Conservation (phyloP, 192 early-diverging fungal species). For the Funneliformis geosporum region DNA sequence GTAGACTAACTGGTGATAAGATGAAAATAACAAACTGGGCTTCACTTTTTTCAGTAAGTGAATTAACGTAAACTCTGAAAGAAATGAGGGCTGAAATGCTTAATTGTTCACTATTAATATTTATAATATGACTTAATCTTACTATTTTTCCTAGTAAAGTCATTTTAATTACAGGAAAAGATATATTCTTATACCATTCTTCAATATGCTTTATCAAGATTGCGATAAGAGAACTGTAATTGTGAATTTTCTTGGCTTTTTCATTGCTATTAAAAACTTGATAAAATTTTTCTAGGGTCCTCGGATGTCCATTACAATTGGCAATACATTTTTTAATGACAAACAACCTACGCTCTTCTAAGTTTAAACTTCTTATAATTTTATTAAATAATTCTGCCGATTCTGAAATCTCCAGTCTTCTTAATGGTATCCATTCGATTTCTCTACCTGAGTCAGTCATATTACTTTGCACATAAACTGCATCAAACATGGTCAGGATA, state of each 20-base stretch:
- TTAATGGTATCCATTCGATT: too few species aligned
- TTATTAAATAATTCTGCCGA: too few species aligned
- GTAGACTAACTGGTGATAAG: conserved; percentile 14
- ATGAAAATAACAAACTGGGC: not conserved
- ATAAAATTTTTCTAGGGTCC: conserved; percentile 11
- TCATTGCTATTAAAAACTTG: not conserved
- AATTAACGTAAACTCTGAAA: conserved; percentile 13
- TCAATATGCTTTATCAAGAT: too few species aligned
- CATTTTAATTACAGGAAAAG: conserved; percentile 8
- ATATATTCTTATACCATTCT: not conserved
- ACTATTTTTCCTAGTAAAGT: not conserved
- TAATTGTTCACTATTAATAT: not conserved
- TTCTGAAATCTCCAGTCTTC: too few species aligned
- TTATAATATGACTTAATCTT: not conserved
- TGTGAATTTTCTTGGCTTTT: not conserved
- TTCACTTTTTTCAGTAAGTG: conserved; percentile 11
- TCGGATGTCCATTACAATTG: not conserved
- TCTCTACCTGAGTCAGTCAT: too few species aligned
- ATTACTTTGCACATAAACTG: too few species aligned
- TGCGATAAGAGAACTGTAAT: not conserved
- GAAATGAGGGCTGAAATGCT: not conserved
- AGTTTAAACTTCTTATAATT: too few species aligned
- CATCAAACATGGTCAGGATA: too few species aligned
- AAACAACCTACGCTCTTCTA: too few species aligned
- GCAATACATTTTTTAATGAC: not conserved